Percentiles rank a stretch among this genome's conserved stretches.
These are phyloP conservation scores for Amborella trichopoda DNA, from an alignment of 164 flowering plant species.

Conservation along the genomic window DNA sequence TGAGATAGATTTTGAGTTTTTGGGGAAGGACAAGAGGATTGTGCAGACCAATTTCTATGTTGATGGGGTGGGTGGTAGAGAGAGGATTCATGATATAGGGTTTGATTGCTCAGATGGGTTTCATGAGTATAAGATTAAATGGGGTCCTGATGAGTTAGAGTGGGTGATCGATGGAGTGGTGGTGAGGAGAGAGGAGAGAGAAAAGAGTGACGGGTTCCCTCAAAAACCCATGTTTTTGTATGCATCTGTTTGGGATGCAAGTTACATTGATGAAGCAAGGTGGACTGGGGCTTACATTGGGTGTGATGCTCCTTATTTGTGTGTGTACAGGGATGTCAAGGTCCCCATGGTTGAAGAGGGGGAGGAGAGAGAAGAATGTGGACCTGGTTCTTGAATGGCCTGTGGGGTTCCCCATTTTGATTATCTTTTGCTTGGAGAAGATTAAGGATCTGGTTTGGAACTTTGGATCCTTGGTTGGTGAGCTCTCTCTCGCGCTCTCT, in stretches of 20 bases:
- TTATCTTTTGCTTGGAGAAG: no score
- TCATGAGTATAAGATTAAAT: slow-evolving; percentile 39
- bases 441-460: no score
- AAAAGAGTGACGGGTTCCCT: slow-evolving; percentile 25
- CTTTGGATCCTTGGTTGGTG: no score
- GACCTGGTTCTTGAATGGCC: no score
- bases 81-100: slow-evolving; percentile 34
- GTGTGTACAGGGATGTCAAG: slow-evolving; percentile 26
- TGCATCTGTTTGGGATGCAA: slow-evolving; percentile 54
- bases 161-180: slow-evolving; percentile 43
- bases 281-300: slow-evolving; percentile 43
- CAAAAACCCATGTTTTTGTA: slow-evolving; percentile 45
- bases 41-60: slow-evolving; percentile 42
- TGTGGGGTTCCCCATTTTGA: no score
- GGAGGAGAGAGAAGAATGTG: slow-evolving; percentile 2
- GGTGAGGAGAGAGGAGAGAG: slow-evolving; percentile 30
- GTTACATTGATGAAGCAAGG: slow-evolving; percentile 36
- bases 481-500: no score
- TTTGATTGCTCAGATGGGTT: slow-evolving; percentile 40
- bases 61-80: slow-evolving; percentile 28
- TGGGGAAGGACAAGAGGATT: slow-evolving; percentile 36
- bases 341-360: slow-evolving; percentile 20
- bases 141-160: slow-evolving; percentile 27
- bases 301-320: slow-evolving; percentile 37
- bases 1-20: slow-evolving; percentile 51